These are phyloP conservation scores for Phlebiopsis gigantea DNA, from an alignment of 768 basidiomycete species.

Conservation along the genomic window DNA sequence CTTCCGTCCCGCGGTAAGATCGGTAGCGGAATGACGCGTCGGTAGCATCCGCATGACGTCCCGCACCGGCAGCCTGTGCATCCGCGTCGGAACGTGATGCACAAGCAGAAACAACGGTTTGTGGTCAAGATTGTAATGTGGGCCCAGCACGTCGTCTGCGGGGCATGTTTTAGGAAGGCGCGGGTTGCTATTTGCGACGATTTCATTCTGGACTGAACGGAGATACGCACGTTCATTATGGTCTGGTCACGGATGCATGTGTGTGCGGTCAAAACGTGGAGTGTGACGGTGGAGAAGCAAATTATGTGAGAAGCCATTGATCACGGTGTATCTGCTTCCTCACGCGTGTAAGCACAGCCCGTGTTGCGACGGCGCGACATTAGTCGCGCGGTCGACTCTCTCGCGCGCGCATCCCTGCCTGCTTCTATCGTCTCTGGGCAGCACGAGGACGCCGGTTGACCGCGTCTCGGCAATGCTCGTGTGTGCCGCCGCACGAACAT, in stretches of 20 bases:
- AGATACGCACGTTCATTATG: not conserved
- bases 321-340: not conserved
- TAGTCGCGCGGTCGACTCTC: not conserved
- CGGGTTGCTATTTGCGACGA: not conserved
- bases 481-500: not conserved
- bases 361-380: not conserved
- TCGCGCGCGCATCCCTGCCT: not conserved
- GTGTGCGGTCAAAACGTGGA: not conserved
- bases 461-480: not conserved
- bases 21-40: not conserved
- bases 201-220: not conserved
- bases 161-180: not conserved
- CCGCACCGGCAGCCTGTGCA: not conserved
- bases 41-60: not conserved
- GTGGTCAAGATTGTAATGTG: slow-evolving; percentile 3
- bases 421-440: not conserved
- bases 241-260: not conserved
- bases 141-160: not conserved
- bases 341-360: not conserved
- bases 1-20: not conserved
- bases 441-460: not conserved
- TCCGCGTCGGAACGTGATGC: not conserved
- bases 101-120: not conserved
- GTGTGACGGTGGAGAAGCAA: not conserved
- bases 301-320: not conserved